Evolutionary conservation across 805 yeast genomes (phyloP), one percentile per base, ranked within the genome.

Genomic region (Yarrowia osloensis): DNA sequence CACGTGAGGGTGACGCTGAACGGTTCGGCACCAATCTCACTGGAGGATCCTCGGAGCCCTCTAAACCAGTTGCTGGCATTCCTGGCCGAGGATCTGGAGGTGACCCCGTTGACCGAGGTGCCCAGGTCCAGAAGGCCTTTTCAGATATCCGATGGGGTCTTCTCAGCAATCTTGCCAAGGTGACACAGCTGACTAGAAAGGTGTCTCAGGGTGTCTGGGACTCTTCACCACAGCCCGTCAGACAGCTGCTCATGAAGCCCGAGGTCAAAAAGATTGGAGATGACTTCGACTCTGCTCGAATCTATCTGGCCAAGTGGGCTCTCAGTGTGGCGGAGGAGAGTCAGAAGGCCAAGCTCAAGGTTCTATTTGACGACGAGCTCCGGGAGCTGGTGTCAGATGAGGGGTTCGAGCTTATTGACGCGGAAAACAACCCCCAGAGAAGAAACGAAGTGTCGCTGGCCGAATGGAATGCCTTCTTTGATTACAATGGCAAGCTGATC

Each of bases 261-360:
- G 96, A 91, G 72, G 96, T 94, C 13, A 84, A 82, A 72, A 85
- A 83, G 67, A 85, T 94, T 28, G 90, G 95, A 68, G 90, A 91
- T 70, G 98, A 94, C 70, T 95, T 93, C 74, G 98, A 93, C 74
- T 87, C 94, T 63, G 98, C 98, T 0, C 84, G 93, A 66, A 89
- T 92, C 4, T 94, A 91, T 75, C 80, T 94, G 68, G 98, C 98
- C 4, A 93, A 92, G 78, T 95, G 98, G 98, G 98, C 98, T 0
- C 83, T 91, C 71, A 91, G 91, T 31, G 95, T 95, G 11, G 95
- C 94, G 72, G 93, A 92, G 72, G 96, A 94, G 75, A 95, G 97
- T 1, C 92, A 86, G 71, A 84, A 85, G 67, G 76, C 81, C 72
- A 78, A 76, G 69, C 75, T 74, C 33, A 71, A 73, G 46, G 74